These are phyloP conservation scores for Naganishia cerealis DNA, from an alignment of 1,284 basidiomycete genomes.

Conservation along the genomic window DNA sequence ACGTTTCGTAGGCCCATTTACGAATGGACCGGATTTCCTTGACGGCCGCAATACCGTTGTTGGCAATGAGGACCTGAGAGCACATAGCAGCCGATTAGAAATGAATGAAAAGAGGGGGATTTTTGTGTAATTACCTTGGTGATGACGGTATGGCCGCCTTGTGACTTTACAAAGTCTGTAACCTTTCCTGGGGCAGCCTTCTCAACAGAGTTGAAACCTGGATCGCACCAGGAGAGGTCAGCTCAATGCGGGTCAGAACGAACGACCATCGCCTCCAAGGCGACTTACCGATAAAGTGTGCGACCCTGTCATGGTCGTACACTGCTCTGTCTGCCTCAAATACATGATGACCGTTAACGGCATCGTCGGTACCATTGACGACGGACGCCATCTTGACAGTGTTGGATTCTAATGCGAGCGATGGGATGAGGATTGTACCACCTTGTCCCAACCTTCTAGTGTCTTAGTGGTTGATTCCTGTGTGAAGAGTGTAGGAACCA, in stretches of 20 bases:
- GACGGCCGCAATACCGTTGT: conserved; percentile 98
- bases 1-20: conserved; percentile 99
- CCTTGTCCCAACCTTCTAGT: neutral
- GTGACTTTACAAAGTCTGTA: conserved; percentile 83
- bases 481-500: neutral
- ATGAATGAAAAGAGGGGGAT: conserved; percentile 1
- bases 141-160: conserved; percentile 97
- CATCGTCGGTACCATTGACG: conserved; percentile 28
- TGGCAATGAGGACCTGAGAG: conserved; percentile 84
- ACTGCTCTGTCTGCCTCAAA: conserved; percentile 19
- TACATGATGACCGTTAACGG: conserved; percentile 29
- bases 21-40: conserved; percentile 98
- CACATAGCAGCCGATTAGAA: conserved; percentile 5
- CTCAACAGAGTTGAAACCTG: conserved; percentile 89
- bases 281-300: conserved; percentile 72
- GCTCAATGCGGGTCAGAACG: neutral
- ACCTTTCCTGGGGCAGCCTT: conserved; percentile 76
- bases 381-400: conserved; percentile 24
- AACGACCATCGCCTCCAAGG: neutral
- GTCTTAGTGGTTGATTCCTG: neutral
- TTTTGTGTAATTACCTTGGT: conserved; percentile 70
- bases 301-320: conserved; percentile 64
- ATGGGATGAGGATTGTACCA: neutral
- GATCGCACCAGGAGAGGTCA: conserved; percentile 19
- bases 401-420: conserved; percentile 5